Base-by-base conservation (phyloP, 2,329 filamentous ascomycete species). In the Ascosphaera pollenicola region DNA sequence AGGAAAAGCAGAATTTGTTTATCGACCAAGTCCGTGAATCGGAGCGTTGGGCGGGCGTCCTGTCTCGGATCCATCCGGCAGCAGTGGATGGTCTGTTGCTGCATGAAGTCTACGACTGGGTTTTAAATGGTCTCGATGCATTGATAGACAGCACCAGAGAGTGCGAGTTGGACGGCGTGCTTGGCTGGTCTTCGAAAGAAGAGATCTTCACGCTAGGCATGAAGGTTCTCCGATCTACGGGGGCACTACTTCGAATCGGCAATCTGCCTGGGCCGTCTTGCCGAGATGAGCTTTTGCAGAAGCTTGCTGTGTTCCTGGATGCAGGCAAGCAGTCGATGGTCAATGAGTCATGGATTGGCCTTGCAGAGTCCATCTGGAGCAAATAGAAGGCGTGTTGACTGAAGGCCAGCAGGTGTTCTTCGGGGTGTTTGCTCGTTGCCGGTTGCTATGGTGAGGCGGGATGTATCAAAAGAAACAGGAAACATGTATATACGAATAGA, bases 1-100 rank as follows among this genome's bases (percentile, higher is more conserved):
- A 83, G 41, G 89, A 98, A 57, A 85, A 91, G 54, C 84, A 92
- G 53, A 98, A 98, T 52, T 66, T 94, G n/a, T 95, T 82, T 54
- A 63, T 87, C 38, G 87, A 95, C 53, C 75, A 84, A 47, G 70
- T 82, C 4, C 66, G 74, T 37, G 85, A 94, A 54, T 65, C 74
- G 3, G 59, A 65, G 15, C 54, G 73, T n/a, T 94, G 84, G 83
- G 58, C 66, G 0, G 54, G 54, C 13, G 60, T 70, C 2, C 58
- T 79, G 21, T 44, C 47, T 4, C 43, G 46, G 0, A 41, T 64
- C 17, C 37, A 7, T 43, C 52, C 3, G 48, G 55, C 3, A n/a
- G 35, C 37, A 13, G 16, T 26, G 2, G 41, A 50, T 3, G 42
- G 49, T 3, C 36, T 38, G 8, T 36, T 48, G 7, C 37, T 51